Base-by-base conservation (phyloP, 805 yeast species). In the Ogataea pini region DNA sequence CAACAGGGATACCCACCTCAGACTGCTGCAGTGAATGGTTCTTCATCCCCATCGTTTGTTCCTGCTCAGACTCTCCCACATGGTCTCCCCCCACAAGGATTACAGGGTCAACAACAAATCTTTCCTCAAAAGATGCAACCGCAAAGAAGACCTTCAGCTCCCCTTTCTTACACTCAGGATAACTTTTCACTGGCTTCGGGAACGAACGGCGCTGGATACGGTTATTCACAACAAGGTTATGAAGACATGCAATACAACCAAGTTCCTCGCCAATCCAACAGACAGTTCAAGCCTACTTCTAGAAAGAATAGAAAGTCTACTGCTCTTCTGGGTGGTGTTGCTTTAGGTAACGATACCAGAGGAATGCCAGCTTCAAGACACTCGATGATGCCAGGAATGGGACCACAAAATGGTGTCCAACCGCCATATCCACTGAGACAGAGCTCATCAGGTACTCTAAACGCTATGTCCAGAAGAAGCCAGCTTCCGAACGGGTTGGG, bases 261-360 rank as follows among this genome's bases (percentile, higher is more conserved):
- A 24, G 13, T 34, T 37, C 52, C 50, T 43, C 51, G 56, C 50
- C 52, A 46, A 48, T 29, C 56, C 33, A 52, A 49, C 39, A 57
- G 67, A 40, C 66, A 59, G 16, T 69, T 69, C 49, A 69, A 67
- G 48, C 72, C 74, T 31, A 70, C 78, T n/a, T 68, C 74, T 4
- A 64, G 79, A 55, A 75, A 75, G 60, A 72, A 72, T 49, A 65
- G 79, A 52, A 72, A 71, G 50, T 72, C 77, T 1, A 62, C 72
- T 2, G 53, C 63, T 3, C 57, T 68, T 52, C 62, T 72, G 36
- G 49, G 58, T 6, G 61, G 57, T 20, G 51, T 56, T 10, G 44
- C 51, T 25, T 40, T 56, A n/a, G 62, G 61, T 10, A 58, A 55
- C 33, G 65, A 63, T 31, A 55, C 58, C 22, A 52, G 66, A 16